These are phyloP conservation scores for Eleusine indica DNA, from an alignment of 176 grass and related monocot species.

Conservation along the genomic window DNA sequence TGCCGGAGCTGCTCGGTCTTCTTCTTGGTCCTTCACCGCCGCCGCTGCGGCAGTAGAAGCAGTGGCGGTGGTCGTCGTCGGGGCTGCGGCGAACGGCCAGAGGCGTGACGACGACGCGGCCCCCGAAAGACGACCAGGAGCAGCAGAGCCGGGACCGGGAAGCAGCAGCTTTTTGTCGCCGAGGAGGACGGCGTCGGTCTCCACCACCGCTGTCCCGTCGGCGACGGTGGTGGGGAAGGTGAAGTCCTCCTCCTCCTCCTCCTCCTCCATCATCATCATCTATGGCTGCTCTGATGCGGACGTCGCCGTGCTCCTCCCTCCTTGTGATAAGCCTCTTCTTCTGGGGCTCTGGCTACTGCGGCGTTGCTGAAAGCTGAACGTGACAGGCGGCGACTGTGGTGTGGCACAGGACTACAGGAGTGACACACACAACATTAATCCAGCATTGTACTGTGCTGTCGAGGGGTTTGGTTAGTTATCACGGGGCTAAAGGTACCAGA, in stretches of 20 bases:
- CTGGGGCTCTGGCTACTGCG: neutral
- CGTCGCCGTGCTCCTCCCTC: neutral
- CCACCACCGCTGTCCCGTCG: too few relatives aligned
- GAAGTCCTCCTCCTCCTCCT: constrained; percentile 38
- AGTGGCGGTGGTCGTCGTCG: neutral
- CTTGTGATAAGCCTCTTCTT: neutral
- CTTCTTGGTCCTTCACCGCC: neutral
- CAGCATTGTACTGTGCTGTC: neutral
- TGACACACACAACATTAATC: neutral
- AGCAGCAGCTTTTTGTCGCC: neutral
- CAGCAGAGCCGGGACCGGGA: too few relatives aligned
- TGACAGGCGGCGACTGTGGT: neutral
- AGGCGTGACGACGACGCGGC: neutral
- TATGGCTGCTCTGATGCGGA: neutral
- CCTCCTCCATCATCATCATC: too few relatives aligned
- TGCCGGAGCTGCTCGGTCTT: neutral
- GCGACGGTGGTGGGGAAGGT: constrained; percentile 26
- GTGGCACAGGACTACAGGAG: neutral
- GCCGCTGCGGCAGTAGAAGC: neutral
- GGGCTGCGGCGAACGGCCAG: constrained; percentile 43
- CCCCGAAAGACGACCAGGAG: neutral
- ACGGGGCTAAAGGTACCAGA: too few relatives aligned
- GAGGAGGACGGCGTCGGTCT: neutral
- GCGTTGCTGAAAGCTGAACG: neutral
- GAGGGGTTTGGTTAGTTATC: neutral